A percentile compares a stretch with the other conserved stretches of the same genome.
Evolutionary conservation across 352 stramenopile genomes (phyloP).

Genomic region (Nothophytophthora sp.): DNA sequence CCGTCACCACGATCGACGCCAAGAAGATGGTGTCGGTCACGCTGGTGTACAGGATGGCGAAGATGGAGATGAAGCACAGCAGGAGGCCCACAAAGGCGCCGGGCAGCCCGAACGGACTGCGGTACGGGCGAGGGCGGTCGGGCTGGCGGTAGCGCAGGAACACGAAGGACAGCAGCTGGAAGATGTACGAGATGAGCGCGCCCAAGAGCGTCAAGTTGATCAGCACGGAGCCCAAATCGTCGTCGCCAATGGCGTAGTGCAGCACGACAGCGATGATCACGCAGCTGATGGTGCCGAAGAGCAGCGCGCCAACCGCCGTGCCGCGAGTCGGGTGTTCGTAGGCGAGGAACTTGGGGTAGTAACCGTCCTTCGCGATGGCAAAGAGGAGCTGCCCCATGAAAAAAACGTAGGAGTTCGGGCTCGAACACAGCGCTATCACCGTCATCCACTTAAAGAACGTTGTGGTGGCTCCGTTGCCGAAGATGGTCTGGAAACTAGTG

Average conservation of each 20-base stretch:
- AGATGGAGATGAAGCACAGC: slow-evolving; percentile 36
- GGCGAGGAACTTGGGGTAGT: slow-evolving; percentile 39
- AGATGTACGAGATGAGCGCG: slow-evolving; percentile 50
- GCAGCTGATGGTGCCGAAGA: slow-evolving; percentile 27
- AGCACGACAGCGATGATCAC: slow-evolving; percentile 36
- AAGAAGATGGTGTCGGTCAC: slow-evolving; percentile 41
- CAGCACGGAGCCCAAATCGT: slow-evolving; percentile 43
- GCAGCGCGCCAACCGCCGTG: slow-evolving; percentile 38
- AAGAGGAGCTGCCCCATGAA: slow-evolving; percentile 53
- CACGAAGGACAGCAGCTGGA: slow-evolving; percentile 52
- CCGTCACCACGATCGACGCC: slow-evolving; percentile 35
- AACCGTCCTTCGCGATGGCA: slow-evolving; percentile 53
- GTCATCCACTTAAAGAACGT: slow-evolving; percentile 51
- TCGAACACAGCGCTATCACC: slow-evolving; percentile 45
- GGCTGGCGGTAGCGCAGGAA: slow-evolving; percentile 37
- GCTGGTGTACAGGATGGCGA: slow-evolving; percentile 48
- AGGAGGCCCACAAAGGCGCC: slow-evolving; percentile 40
- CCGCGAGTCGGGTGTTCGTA: slow-evolving; percentile 29
- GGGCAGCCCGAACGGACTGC: slow-evolving; percentile 38
- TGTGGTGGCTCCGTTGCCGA: slow-evolving; percentile 49
- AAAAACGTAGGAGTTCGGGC: slow-evolving; percentile 61
- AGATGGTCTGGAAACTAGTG: slow-evolving; percentile 54
- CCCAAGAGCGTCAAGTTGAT: slow-evolving; percentile 55
- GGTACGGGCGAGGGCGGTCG: slow-evolving; percentile 37
- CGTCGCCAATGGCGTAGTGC: slow-evolving; percentile 45